Evolutionary conservation across 805 yeast genomes (phyloP).

Genomic region (Candida easanensis): DNA sequence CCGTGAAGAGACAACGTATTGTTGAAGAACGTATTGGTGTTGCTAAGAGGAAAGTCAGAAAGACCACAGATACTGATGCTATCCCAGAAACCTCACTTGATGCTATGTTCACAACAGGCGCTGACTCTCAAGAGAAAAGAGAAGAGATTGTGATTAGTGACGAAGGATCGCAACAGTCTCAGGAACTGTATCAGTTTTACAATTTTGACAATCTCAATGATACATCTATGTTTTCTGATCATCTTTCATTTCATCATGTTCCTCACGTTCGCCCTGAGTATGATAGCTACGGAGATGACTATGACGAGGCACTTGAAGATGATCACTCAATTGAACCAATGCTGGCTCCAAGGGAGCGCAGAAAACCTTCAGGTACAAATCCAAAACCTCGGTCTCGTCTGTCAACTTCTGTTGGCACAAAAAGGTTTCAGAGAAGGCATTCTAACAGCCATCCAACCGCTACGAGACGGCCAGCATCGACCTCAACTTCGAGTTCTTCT

Average conservation of each 20-base stretch:
- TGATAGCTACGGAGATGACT: not conserved
- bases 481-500: no score
- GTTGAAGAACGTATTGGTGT: constrained; percentile 20
- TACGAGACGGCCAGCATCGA: not conserved
- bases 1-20: constrained; percentile 2
- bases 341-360: constrained; percentile 13
- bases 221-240: not conserved
- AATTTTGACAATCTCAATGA: not conserved
- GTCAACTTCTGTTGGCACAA: not conserved
- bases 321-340: constrained; percentile 9
- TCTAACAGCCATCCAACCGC: not conserved
- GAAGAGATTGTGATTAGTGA: not conserved
- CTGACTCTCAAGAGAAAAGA: constrained; percentile 9
- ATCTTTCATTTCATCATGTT: not conserved
- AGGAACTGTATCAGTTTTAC: no score
- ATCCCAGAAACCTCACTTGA: not conserved
- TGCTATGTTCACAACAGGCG: constrained; percentile 12
- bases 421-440: not conserved
- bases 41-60: constrained; percentile 19
- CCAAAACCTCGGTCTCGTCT: not conserved
- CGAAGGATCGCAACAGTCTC: not conserved
- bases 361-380: not conserved
- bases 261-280: not conserved
- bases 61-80: not conserved
- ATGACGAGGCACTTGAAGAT: constrained; percentile 13